These are phyloP conservation scores for Tranzscheliella williamsii DNA, from an alignment of 1,284 basidiomycete genomes.

Conservation along the genomic window DNA sequence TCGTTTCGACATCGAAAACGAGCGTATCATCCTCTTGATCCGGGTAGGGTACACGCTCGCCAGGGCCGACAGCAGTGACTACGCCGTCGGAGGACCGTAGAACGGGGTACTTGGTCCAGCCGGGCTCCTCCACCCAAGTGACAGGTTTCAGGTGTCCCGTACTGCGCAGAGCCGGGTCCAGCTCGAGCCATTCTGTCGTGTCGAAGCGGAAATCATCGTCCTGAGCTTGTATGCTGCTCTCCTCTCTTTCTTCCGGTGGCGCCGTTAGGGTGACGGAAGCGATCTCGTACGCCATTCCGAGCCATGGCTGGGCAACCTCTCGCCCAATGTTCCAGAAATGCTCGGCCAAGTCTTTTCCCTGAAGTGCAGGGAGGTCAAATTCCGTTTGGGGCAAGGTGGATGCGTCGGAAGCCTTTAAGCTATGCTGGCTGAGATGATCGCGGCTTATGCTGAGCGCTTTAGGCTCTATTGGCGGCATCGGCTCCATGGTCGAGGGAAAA, in stretches of 20 bases:
- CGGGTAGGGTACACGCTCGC: slow-evolving; percentile 59
- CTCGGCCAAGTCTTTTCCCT: slow-evolving; percentile 79
- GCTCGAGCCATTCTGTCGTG: slow-evolving; percentile 46
- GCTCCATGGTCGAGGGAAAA: slow-evolving; percentile 69
- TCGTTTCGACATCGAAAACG: slow-evolving; percentile 91
- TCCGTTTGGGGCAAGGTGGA: slow-evolving; percentile 76
- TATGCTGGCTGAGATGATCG: slow-evolving; percentile 77
- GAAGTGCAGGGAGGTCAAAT: slow-evolving; percentile 82
- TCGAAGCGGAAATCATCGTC: slow-evolving; percentile 27
- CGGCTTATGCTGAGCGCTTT: slow-evolving; percentile 75
- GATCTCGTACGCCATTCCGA: slow-evolving; percentile 73
- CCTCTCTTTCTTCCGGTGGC: slow-evolving; percentile 62
- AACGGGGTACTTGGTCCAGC: slow-evolving; percentile 85
- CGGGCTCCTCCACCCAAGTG: slow-evolving; percentile 74
- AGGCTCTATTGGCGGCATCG: slow-evolving; percentile 70
- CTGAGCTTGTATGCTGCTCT: slow-evolving; percentile 1
- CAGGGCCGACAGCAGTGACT: slow-evolving; percentile 32
- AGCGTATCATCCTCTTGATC: slow-evolving; percentile 71
- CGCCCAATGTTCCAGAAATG: slow-evolving; percentile 85
- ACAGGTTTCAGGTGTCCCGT: slow-evolving; percentile 64
- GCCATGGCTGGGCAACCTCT: slow-evolving; percentile 77
- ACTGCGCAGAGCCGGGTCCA: slow-evolving; percentile 38
- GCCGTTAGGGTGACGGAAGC: slow-evolving; percentile 68
- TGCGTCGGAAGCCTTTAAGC: slow-evolving; percentile 77
- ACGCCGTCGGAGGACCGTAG: slow-evolving; percentile 59